Evolutionary conservation across 805 yeast species (phyloP).

Genomic region (Cyberlindnera mycetangii): DNA sequence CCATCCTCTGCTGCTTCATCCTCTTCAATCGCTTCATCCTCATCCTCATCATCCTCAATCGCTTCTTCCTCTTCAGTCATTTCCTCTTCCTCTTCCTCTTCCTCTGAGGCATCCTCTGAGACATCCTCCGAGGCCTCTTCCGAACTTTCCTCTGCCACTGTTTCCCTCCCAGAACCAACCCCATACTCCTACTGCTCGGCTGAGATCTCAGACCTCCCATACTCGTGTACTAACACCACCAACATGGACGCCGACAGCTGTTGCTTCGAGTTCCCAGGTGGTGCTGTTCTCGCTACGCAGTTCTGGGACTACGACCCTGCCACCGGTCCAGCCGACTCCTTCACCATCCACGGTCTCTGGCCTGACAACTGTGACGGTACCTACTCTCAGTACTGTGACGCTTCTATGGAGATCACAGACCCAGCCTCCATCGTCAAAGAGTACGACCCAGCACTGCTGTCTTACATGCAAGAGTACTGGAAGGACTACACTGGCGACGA

Average conservation of each 20-base stretch:
- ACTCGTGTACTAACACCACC: conserved; percentile 57
- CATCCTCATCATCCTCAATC: neutral
- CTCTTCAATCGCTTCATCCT: neutral
- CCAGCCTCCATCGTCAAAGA: conserved; percentile 44
- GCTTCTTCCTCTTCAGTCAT: neutral
- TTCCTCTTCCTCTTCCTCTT: conserved; percentile 2
- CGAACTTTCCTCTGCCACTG: too few relatives aligned
- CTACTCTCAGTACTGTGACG: conserved; percentile 76
- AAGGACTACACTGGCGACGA: conserved; percentile 68
- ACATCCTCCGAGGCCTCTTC: conserved; percentile 1
- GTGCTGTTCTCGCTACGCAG: conserved; percentile 79
- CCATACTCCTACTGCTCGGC: conserved; percentile 45
- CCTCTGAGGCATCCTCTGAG: neutral
- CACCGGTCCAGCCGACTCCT: conserved; percentile 64
- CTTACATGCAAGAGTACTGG: conserved; percentile 64
- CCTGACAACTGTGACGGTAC: conserved; percentile 85
- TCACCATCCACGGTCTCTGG: conserved; percentile 88
- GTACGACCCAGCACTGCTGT: conserved; percentile 45
- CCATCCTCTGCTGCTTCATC: neutral
- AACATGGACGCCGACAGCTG: conserved; percentile 54
- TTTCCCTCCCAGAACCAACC: neutral
- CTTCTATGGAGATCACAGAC: conserved; percentile 49
- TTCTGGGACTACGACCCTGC: conserved; percentile 89
- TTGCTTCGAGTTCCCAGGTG: conserved; percentile 87
- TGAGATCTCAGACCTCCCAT: conserved; percentile 50